These are phyloP conservation scores for Ogataea chonburiensis DNA, from an alignment of 805 yeast genomes.

Conservation along the genomic window DNA sequence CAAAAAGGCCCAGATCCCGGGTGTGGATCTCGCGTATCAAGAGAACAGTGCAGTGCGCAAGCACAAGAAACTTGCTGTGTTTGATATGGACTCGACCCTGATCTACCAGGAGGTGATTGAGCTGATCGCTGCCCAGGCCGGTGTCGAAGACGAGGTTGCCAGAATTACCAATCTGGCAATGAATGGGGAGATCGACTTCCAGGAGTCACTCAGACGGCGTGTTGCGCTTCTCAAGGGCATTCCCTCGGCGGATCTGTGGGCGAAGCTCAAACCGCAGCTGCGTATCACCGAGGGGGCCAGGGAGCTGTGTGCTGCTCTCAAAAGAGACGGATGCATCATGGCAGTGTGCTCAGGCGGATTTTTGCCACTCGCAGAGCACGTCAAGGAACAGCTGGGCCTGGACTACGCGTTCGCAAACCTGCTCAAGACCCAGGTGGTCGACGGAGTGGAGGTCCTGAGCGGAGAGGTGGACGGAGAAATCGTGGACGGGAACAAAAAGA, in stretches of 20 bases:
- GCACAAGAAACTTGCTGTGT: constrained; percentile 64
- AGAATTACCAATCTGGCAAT: constrained; percentile 90
- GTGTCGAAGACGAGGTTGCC: constrained; percentile 82
- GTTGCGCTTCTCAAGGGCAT: constrained; percentile 83
- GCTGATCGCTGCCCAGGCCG: constrained; percentile 90
- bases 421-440: constrained; percentile 47
- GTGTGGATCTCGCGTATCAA: constrained; percentile 46
- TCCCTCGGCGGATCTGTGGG: constrained; percentile 70
- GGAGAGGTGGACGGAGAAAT: constrained; percentile 79
- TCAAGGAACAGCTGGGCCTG: constrained; percentile 63
- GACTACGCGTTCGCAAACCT: constrained; percentile 90
- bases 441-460: constrained; percentile 48
- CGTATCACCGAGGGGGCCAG: constrained; percentile 81
- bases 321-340: constrained; percentile 58
- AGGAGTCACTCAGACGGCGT: constrained; percentile 71
- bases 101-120: constrained; percentile 97
- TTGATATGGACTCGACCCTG: constrained; percentile 97
- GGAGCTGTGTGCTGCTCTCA: constrained; percentile 64
- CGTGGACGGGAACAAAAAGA: constrained; percentile 85
- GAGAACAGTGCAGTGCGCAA: constrained; percentile 31
- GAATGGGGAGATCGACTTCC: constrained; percentile 95
- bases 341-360: constrained; percentile 97
- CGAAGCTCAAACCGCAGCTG: constrained; percentile 67
- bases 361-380: constrained; percentile 77
- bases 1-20: constrained; percentile 26